Base-by-base conservation (phyloP, 2,329 filamentous ascomycete species). In the Eutypella sp. region DNA sequence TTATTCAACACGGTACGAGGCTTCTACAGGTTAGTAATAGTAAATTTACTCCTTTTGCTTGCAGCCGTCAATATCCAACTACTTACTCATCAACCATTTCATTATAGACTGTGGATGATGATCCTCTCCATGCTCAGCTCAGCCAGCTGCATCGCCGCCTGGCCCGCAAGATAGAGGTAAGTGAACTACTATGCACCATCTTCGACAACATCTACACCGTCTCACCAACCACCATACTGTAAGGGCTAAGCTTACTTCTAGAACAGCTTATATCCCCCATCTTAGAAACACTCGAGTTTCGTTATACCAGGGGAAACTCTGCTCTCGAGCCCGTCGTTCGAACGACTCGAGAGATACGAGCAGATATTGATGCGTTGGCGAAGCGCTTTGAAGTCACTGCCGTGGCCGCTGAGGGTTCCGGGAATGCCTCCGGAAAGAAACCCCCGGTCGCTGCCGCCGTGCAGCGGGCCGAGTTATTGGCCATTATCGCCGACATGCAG, bases 91-190 rank as follows among this genome's bases (percentile, higher is more conserved):
- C 7, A 11, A 33, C 11, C 13, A 40, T 24, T n/a, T n/a, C 3
- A 25, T 13, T 44, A 29, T 47, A 63, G 72, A 84, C 81, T 34
- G 83, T 93, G 13, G 82, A 89, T 56, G 81, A 90, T 58, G 78
- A 76, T 55, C 76, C 82, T 23, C 76, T 86, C 41, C 78, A 85
- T 48, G 54, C 64, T 13, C 87, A 96, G 63, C 74, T 97, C 5
- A 75, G 81, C 46, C 66, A 70, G 2, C 71, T 96, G 11, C 89
- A 95, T 60, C 74, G 81, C 44, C 78, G 85, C 2, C 75, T 97
- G 4, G 81, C 95, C 57, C 83, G 79, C 65, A 97, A 96, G 65
- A 96, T 97, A 57, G 85, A 83, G 67, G 85, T 87, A 59, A 51
- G 71, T 64, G 19, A 19, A 29, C n/a, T n/a, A n/a, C n/a, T 41